phyloP scores from a whole-genome alignment of 2,329 filamentous ascomycete species.

The Xylariaceae sp. region DNA sequence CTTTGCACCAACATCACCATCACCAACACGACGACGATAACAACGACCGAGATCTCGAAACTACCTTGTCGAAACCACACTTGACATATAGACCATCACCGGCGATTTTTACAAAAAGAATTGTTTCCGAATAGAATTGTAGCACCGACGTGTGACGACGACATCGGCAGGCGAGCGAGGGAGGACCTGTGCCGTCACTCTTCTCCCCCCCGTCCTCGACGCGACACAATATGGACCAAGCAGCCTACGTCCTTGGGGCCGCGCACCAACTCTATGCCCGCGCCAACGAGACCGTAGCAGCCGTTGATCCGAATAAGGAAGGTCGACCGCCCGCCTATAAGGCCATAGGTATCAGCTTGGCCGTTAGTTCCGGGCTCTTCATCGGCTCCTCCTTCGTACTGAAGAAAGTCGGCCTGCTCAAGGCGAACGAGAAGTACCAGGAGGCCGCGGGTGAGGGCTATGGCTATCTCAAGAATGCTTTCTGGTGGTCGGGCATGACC shows the following conservation, averaged over 20 bases:
- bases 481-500: constrained; percentile 94
- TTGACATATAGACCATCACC: background rate
- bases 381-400: constrained; percentile 94
- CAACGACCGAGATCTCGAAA: background rate
- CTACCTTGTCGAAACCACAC: background rate
- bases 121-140: background rate
- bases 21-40: background rate
- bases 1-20: too few species aligned
- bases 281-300: constrained; percentile 33
- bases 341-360: constrained; percentile 77
- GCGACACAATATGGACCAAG: constrained; percentile 34
- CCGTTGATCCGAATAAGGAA: constrained; percentile 26
- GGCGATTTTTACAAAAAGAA: background rate
- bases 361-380: constrained; percentile 81
- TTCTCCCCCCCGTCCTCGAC: background rate
- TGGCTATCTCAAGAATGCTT: constrained; percentile 90
- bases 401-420: constrained; percentile 87
- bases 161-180: constrained; percentile 10
- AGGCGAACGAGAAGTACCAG: constrained; percentile 92
- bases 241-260: constrained; percentile 33
- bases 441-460: constrained; percentile 95
- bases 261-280: constrained; percentile 39
- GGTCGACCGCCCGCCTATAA: constrained; percentile 62
- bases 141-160: background rate
- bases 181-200: constrained; percentile 7